Percentiles rank a stretch among this genome's conserved stretches.
phyloP scores from a whole-genome alignment of 768 basidiomycete species.

The Sarcodon aspratus region DNA sequence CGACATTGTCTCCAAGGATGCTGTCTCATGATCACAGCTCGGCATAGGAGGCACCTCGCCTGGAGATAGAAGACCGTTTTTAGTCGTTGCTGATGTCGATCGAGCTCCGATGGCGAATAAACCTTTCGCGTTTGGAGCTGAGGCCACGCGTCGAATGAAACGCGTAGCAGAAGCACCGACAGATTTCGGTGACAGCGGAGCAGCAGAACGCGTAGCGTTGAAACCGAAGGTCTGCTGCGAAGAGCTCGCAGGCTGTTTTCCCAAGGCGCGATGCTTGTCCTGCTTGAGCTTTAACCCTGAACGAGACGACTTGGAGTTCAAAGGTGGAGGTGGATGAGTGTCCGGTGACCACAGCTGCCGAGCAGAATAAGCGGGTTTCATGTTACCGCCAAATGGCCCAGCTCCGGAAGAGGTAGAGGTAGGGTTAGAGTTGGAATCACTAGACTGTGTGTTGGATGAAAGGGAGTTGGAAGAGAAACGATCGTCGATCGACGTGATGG shows the following conservation, averaged over 20 bases:
- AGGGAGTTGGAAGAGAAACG: constrained; percentile 61
- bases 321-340: constrained; percentile 6
- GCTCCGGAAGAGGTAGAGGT: constrained; percentile 9
- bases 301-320: constrained; percentile 1
- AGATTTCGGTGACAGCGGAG: constrained; percentile 53
- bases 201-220: constrained; percentile 22
- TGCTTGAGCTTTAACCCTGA: constrained; percentile 15
- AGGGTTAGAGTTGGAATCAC: constrained; percentile 43
- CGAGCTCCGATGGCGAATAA: constrained; percentile 60
- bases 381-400: constrained; percentile 1
- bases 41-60: constrained; percentile 51
- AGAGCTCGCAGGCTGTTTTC: constrained; percentile 27
- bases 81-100: constrained; percentile 38
- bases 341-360: constrained; percentile 4
- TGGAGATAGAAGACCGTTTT: constrained; percentile 72
- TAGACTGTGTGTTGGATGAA: constrained; percentile 61
- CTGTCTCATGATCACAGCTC: constrained; percentile 47
- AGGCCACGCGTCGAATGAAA: constrained; percentile 91
- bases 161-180: constrained; percentile 71
- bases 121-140: constrained; percentile 92
- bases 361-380: constrained; percentile 13
- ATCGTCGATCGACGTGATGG: constrained; percentile 41
- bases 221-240: constrained; percentile 35
- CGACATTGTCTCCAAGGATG: constrained; percentile 70
- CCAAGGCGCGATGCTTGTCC: constrained; percentile 15